Percentiles rank a stretch among this genome's conserved stretches.
phyloP scores from a whole-genome alignment of 805 yeast genomes.

The Lipomyces yamadae region DNA sequence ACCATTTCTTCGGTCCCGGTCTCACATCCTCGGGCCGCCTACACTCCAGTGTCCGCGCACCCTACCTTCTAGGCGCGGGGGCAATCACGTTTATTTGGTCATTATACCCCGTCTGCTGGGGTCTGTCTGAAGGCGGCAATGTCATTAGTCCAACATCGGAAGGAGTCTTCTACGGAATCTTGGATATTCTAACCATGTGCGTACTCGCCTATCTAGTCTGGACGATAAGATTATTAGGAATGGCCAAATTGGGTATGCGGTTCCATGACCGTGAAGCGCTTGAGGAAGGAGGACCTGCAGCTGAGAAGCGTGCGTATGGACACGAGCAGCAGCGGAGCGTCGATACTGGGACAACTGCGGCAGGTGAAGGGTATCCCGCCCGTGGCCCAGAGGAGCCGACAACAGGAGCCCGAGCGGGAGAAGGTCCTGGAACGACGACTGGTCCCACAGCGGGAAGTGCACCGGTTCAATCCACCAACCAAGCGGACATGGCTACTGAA shows the following conservation, averaged over 20 bases:
- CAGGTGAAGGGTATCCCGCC: background rate
- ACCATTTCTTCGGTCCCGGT: conserved; percentile 32
- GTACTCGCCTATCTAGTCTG: conserved; percentile 31
- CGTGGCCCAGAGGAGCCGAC: background rate
- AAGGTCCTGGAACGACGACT: background rate
- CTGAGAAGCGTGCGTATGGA: background rate
- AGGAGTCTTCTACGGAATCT: conserved; percentile 60
- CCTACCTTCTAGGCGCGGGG: background rate
- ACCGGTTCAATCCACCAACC: too few relatives aligned
- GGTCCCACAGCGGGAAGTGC: background rate
- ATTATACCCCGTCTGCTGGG: conserved; percentile 58
- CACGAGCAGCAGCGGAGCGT: background rate
- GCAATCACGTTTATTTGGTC: conserved; percentile 18
- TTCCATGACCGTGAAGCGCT: background rate
- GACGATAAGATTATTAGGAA: background rate
- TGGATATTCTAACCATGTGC: conserved; percentile 56
- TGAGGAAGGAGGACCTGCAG: background rate
- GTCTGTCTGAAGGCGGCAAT: conserved; percentile 66
- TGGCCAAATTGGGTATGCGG: background rate
- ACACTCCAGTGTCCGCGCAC: background rate
- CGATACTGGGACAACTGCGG: background rate
- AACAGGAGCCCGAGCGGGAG: background rate
- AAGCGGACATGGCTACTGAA: too few relatives aligned
- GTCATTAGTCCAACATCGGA: conserved; percentile 63
- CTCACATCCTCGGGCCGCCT: background rate